Evolutionary conservation across 1,139 yeast genomes (phyloP).

Genomic region (Scheffersomyces quercinus): DNA sequence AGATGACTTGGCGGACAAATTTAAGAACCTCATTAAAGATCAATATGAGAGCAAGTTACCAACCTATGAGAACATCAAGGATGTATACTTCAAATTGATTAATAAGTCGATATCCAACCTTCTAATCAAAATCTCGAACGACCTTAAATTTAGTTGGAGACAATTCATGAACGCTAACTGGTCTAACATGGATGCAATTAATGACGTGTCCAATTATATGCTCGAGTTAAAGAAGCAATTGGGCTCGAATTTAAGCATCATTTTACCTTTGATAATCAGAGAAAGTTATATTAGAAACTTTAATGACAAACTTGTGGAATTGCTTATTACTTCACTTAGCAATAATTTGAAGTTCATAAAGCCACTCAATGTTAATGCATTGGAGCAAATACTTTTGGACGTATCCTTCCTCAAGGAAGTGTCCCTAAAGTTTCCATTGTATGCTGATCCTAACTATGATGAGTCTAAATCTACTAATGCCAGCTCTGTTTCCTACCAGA

Average conservation of each 20-base stretch:
- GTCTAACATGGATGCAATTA: constrained; percentile 61
- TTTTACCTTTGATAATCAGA: constrained; percentile 64
- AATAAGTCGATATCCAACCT: constrained; percentile 59
- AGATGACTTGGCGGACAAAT: constrained; percentile 69
- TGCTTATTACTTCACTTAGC: constrained; percentile 57
- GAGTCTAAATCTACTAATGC: constrained; percentile 11
- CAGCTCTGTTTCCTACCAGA: constrained; percentile 43
- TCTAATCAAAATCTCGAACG: constrained; percentile 59
- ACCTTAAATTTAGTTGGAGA: constrained; percentile 75
- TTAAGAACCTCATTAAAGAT: constrained; percentile 48
- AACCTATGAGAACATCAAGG: constrained; percentile 57
- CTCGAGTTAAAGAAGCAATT: constrained; percentile 50
- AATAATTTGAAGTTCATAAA: constrained; percentile 57
- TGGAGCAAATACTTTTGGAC: constrained; percentile 83
- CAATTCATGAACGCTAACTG: constrained; percentile 83
- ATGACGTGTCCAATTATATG: constrained; percentile 72
- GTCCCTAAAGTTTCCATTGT: constrained; percentile 53
- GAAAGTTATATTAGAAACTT: constrained; percentile 72
- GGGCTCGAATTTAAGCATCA: constrained; percentile 44
- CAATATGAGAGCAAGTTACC: constrained; percentile 31
- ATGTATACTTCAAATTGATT: constrained; percentile 58
- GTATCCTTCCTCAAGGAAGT: constrained; percentile 60
- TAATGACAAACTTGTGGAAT: constrained; percentile 75
- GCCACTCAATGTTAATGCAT: constrained; percentile 68
- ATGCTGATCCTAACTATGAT: constrained; percentile 34